These are phyloP conservation scores for Knoxia roxburghii DNA, from an alignment of 257 asterid species.

Conservation along the genomic window DNA sequence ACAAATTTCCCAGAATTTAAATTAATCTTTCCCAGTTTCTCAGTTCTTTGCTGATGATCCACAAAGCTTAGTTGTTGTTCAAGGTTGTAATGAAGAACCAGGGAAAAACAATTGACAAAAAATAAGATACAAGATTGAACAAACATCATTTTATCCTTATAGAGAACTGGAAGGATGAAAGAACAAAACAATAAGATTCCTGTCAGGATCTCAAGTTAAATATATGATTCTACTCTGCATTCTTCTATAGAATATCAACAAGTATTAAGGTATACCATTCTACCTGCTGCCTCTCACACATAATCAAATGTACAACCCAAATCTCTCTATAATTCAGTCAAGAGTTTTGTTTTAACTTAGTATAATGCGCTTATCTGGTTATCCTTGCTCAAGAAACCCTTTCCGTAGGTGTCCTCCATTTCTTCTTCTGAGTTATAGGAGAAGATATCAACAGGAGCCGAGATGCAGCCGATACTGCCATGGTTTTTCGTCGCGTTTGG, in stretches of 20 bases:
- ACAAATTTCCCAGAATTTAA: too few relatives aligned
- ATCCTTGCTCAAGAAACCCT: constrained; percentile 34
- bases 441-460: constrained; percentile 71
- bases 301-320: too few relatives aligned
- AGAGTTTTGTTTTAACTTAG: not conserved
- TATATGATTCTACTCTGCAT: not conserved
- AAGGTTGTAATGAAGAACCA: not conserved
- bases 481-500: constrained; percentile 27
- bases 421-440: constrained; percentile 51
- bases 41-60: too few relatives aligned
- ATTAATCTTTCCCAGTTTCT: too few relatives aligned
- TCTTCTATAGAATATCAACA: not conserved
- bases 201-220: constrained; percentile 10
- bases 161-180: not conserved
- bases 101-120: too few relatives aligned
- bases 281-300: too few relatives aligned
- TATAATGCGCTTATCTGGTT: constrained; percentile 14
- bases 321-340: not conserved
- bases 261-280: not conserved
- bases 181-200: constrained; percentile 14
- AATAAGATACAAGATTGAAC: not conserved
- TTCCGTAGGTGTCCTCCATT: constrained; percentile 30
- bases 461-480: constrained; percentile 32
- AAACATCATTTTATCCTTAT: not conserved
- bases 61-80: not conserved